A percentile compares a stretch with the other conserved stretches of the same genome.
These are phyloP conservation scores for Trichoderma citrinoviride DNA, from an alignment of 2,329 filamentous ascomycete genomes.

Conservation along the genomic window DNA sequence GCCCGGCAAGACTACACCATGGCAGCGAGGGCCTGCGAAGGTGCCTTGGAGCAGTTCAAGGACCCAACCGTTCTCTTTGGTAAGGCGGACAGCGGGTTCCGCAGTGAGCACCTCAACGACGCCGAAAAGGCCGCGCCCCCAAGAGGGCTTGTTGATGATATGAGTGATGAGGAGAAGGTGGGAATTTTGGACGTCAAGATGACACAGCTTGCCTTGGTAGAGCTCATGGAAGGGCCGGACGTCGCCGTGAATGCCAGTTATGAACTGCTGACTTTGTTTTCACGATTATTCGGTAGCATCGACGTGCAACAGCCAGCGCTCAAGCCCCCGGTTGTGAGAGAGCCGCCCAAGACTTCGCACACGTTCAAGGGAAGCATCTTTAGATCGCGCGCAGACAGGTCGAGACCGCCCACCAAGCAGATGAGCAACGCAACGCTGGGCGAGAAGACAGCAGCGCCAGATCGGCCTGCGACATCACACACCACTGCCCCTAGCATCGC, in stretches of 20 bases:
- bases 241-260: conserved; percentile 85
- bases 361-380: conserved; percentile 76
- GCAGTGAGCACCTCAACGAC: conserved; percentile 67
- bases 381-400: conserved; percentile 53
- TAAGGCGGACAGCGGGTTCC: conserved; percentile 52
- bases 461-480: conserved; percentile 42
- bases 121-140: conserved; percentile 36
- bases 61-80: conserved; percentile 69
- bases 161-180: conserved; percentile 82
- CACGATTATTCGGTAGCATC: conserved; percentile 67
- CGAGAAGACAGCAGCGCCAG: conserved; percentile 38
- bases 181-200: conserved; percentile 91
- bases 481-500: conserved; percentile 47
- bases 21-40: conserved; percentile 80
- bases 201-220: conserved; percentile 82
- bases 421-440: conserved; percentile 36
- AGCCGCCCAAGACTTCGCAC: conserved; percentile 66
- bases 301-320: conserved; percentile 43
- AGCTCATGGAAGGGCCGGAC: conserved; percentile 78
- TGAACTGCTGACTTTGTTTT: conserved; percentile 79
- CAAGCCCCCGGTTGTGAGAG: conserved; percentile 43
- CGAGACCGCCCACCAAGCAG: conserved; percentile 43
- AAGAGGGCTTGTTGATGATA: conserved; percentile 66
- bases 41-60: conserved; percentile 85
- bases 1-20: conserved; percentile 81